Conservation (phyloP, 139 green algal genomes). For the Closterium sp. region DNA sequence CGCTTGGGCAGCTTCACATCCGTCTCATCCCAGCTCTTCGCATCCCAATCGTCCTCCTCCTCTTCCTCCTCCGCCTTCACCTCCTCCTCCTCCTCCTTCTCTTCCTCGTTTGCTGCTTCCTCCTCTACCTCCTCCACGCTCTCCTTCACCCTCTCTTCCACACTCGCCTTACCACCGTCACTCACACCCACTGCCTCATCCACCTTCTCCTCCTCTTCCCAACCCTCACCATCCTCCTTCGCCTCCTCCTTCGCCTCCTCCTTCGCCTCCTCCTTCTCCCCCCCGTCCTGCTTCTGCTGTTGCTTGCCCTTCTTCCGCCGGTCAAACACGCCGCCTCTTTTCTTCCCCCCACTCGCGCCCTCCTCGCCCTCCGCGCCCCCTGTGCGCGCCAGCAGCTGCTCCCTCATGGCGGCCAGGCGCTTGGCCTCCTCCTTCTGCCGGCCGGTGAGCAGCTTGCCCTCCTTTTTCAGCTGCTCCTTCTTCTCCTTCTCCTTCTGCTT, state of each 20-base stretch:
- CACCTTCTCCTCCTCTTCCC: constrained; percentile 55
- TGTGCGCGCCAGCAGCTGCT: constrained; percentile 73
- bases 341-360: background rate
- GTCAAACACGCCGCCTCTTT: background rate
- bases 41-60: constrained; percentile 61
- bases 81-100: constrained; percentile 19
- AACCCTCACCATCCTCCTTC: constrained; percentile 10
- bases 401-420: constrained; percentile 74
- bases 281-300: background rate
- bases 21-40: constrained; percentile 50
- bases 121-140: background rate
- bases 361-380: constrained; percentile 8
- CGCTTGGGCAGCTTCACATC: constrained; percentile 47
- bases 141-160: background rate
- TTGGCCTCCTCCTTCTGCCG: constrained; percentile 92
- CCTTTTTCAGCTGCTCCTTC: constrained; percentile 56
- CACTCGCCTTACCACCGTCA: constrained; percentile 33
- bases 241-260: constrained; percentile 44
- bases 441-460: constrained; percentile 73
- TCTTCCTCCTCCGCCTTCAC: constrained; percentile 56
- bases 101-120: constrained; percentile 11
- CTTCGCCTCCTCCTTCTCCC: constrained; percentile 8
- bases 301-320: background rate
- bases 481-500: constrained; percentile 77
- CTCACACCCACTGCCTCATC: constrained; percentile 56